These are phyloP conservation scores for Tylopilus sp. DNA, from an alignment of 768 basidiomycete genomes.

Conservation along the genomic window DNA sequence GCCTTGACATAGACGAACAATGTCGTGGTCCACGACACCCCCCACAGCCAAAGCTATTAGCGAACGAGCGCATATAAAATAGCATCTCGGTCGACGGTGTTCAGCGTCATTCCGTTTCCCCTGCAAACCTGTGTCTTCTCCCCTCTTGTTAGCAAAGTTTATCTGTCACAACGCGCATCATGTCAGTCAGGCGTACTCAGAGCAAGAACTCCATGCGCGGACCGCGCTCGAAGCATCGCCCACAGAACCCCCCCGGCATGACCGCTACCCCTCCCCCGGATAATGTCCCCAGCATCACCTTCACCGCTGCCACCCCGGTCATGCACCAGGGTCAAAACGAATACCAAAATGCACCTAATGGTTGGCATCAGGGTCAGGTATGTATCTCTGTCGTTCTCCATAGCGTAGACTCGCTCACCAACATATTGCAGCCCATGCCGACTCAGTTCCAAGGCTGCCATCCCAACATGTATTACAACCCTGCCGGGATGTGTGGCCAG, in stretches of 20 bases:
- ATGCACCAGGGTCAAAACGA: neutral
- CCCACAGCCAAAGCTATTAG: too few relatives aligned
- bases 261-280: neutral
- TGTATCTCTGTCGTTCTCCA: neutral
- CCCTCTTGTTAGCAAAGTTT: neutral
- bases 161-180: neutral
- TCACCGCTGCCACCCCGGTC: neutral
- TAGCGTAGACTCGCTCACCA: neutral
- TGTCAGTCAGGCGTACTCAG: neutral
- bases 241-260: neutral
- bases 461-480: constrained; percentile 42
- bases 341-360: neutral
- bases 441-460: constrained; percentile 46
- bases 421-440: neutral
- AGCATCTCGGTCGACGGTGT: neutral
- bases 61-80: neutral
- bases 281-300: neutral
- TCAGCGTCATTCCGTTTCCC: neutral
- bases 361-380: neutral
- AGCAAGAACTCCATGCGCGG: neutral
- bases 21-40: neutral
- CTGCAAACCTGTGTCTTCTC: neutral
- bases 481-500: constrained; percentile 32
- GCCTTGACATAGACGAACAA: neutral
- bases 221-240: neutral